Conservation (phyloP, 2,329 filamentous ascomycete genomes). For the Fusarium tanahbumbuense region DNA sequence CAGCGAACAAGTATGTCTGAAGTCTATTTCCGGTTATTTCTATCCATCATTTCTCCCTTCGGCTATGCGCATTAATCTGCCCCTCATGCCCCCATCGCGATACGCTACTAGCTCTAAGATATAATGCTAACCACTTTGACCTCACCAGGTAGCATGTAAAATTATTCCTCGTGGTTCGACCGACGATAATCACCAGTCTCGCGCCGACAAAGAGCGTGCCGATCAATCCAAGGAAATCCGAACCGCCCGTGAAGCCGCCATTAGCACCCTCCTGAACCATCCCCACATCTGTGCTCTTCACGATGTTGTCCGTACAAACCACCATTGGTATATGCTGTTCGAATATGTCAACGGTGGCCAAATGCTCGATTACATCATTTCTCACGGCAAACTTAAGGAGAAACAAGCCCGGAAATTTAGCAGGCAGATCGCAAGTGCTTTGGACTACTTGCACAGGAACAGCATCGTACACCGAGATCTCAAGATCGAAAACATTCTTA, state of each 20-base stretch:
- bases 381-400: conserved; percentile 95
- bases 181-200: conserved; percentile 81
- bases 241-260: conserved; percentile 93
- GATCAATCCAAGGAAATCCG: conserved; percentile 97
- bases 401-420: conserved; percentile 98
- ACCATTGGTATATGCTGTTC: conserved; percentile 99
- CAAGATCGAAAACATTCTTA: conserved; percentile 99
- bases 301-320: conserved; percentile 94
- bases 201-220: conserved; percentile 83
- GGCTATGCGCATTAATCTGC: conserved; percentile 17
- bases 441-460: conserved; percentile 98
- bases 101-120: conserved; percentile 11
- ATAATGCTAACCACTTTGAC: conserved; percentile 27
- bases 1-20: conserved; percentile 82
- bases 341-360: conserved; percentile 99
- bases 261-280: conserved; percentile 92
- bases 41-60: conserved; percentile 2
- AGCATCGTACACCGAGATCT: conserved; percentile 97
- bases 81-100: conserved; percentile 22
- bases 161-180: conserved; percentile 92
- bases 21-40: neutral
- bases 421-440: conserved; percentile 93
- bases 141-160: conserved; percentile 83
- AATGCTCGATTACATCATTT: conserved; percentile 99
- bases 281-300: conserved; percentile 96